phyloP scores from a whole-genome alignment of 306 rosid genomes.

The Acacia melanoxylon region DNA sequence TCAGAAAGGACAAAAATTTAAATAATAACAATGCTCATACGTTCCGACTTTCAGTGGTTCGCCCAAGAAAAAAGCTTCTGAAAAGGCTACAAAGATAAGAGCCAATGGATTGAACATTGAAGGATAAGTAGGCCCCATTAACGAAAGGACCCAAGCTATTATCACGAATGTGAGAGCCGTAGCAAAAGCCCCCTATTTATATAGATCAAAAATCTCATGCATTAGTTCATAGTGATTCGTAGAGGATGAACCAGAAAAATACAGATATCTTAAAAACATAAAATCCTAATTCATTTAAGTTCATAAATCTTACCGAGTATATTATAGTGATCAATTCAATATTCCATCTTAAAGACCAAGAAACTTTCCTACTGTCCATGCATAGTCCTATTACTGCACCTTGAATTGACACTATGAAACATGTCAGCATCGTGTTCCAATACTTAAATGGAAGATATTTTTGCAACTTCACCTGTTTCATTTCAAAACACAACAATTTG shows the following conservation, averaged over 20 bases:
- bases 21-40: slow-evolving; percentile 30
- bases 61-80: slow-evolving; percentile 56
- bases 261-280: neutral
- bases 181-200: slow-evolving; percentile 54
- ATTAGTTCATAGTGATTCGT: neutral
- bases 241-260: neutral
- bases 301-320: slow-evolving; percentile 50
- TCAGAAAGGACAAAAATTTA: no score
- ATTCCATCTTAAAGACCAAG: slow-evolving; percentile 64
- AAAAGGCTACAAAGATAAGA: slow-evolving; percentile 57
- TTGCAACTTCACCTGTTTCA: slow-evolving; percentile 49
- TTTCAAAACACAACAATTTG: neutral
- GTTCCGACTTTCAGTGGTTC: slow-evolving; percentile 53
- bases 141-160: slow-evolving; percentile 51
- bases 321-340: slow-evolving; percentile 56
- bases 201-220: neutral
- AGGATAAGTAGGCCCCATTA: slow-evolving; percentile 66
- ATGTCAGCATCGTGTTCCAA: slow-evolving; percentile 53
- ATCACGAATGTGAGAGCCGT: slow-evolving; percentile 65
- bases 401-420: slow-evolving; percentile 48
- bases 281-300: no score
- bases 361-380: slow-evolving; percentile 35
- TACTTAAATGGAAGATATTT: slow-evolving; percentile 52
- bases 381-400: slow-evolving; percentile 37
- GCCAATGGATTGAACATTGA: slow-evolving; percentile 75